Percentiles rank a stretch among this genome's conserved stretches.
phyloP scores from a whole-genome alignment of 139 green algal species.

The Spirogloea muscicola region DNA sequence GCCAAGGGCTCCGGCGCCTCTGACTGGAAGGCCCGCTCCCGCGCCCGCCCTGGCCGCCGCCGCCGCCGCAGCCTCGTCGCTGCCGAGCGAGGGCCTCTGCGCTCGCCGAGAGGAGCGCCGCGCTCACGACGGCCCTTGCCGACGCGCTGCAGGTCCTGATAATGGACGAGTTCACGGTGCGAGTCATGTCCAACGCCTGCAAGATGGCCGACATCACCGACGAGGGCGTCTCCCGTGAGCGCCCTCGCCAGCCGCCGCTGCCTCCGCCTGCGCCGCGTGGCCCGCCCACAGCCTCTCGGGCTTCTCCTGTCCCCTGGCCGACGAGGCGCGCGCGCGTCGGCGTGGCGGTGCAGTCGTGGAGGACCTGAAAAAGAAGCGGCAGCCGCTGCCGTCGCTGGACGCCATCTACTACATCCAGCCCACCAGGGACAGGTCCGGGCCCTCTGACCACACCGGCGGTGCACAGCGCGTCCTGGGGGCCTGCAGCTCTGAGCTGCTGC shows the following conservation, averaged over 20 bases:
- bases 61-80: conserved; percentile 10
- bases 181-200: conserved; percentile 35
- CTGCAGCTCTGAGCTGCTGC: too few relatives aligned
- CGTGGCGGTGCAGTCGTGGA: conserved; percentile 35
- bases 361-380: conserved; percentile 47
- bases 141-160: conserved; percentile 23
- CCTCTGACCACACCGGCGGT: too few relatives aligned
- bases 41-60: not conserved
- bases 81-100: conserved; percentile 5
- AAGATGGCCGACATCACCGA: conserved; percentile 42
- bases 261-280: too few relatives aligned
- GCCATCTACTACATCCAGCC: conserved; percentile 52
- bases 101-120: conserved; percentile 26
- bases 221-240: conserved; percentile 40
- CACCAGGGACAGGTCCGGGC: conserved; percentile 10
- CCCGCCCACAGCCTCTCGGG: not conserved
- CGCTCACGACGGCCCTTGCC: not conserved
- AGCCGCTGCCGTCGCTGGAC: conserved; percentile 46
- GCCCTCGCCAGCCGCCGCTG: not conserved
- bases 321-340: too few relatives aligned
- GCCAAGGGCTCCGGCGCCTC: not conserved
- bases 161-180: conserved; percentile 33
- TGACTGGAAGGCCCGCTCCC: conserved; percentile 28
- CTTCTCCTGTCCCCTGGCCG: not conserved
- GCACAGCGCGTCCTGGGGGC: too few relatives aligned